Evolutionary conservation across 352 stramenopile genomes (phyloP), one percentile per base, ranked within the genome.

Genomic region (Phytopythium boreale): DNA sequence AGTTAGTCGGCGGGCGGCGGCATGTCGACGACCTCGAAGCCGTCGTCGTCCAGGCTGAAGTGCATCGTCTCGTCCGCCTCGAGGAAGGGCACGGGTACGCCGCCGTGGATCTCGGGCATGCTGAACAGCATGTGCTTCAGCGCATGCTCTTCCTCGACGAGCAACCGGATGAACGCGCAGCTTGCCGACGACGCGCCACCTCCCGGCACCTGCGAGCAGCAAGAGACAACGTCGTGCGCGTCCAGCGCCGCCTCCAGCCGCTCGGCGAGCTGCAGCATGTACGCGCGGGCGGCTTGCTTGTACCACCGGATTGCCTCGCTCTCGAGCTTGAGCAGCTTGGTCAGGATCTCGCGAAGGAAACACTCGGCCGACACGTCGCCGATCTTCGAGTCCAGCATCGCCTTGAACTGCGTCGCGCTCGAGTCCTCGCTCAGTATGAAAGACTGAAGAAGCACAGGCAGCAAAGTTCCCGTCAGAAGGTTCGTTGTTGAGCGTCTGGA

Each of bases 1-100:
- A 47, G 51, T 6, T 57, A 62, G 12, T 64, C 59, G 24, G 63
- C 36, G 15, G 56, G 41, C 34, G 43, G 57, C 1, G 61, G 19
- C 20, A 62, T 14, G 2, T 89, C 79, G 14, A 90, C 31, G 11
- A 93, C 83, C 73, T 95, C 86, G 61, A 95, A 95, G 34, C 84
- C 84, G 57, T 93, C 84, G 49, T 92, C 80, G 41, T 93, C 87
- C 22, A 95, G 71, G 75, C 75, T 80, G 67, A 92, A 93, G 43
- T 90, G 76, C 56, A 80, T 87, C 46, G 78, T 74, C 49, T 90
- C 79, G 61, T 92, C 80, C 44, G 81, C 85, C 49, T 87, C 68
- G 19, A 93, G 71, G 59, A 95, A 93, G 61, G 61, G 78, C 7
- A 80, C 51, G 19, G 87, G 84, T 43, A 92, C 81, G 43, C 87